Evolutionary conservation across 306 rosid species (phyloP), one percentile per base, ranked within the genome.

Genomic region (Medicago ruthenica): DNA sequence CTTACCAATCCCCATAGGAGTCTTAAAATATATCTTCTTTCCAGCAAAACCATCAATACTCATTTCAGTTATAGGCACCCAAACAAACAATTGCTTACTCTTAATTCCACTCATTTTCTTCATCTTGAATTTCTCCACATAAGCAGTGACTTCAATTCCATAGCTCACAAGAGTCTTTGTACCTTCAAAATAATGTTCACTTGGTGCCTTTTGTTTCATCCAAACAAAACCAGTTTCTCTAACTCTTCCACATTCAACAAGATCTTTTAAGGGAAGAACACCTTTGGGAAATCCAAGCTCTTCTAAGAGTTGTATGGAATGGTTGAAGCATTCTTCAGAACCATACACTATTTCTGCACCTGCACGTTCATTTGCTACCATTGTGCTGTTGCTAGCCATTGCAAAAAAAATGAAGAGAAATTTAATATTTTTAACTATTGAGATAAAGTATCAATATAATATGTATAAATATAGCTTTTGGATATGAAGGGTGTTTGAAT

Each of bases 51-150:
- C 90, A 6, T 92, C 92, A 6, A 90, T 70, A 68, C 86, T 82
- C 96, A 92, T 92, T 77, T 92, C 96, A 17, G 45, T 11, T 0
- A 90, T 85, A 0, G 92, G 91, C 18, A 92, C 96, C 98, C 98
- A 92, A 12, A 90, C 22, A 68, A 92, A 76, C 71, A 87, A 4
- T 75, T 92, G 94, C 76, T 83, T 92, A 83, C 89, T 90, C 89
- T 92, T 92, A 3, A 92, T 68, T 0, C 98, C 98, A 2, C 80
- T 88, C 92, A 92, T 89, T 86, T 84, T 88, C 91, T 85, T 88
- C 94, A 92, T 90, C 92, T 36, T 86, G 5, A 50, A 70, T 71
- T 88, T 92, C 76, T 90, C 97, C 45, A 92, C 92, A 37, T 90
- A 90, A 0, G 81, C 88, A 4, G 97, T 90, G 5, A 92, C 98